These are phyloP conservation scores for Calonectria crousiana DNA, from an alignment of 2,329 filamentous ascomycete species.

Conservation along the genomic window DNA sequence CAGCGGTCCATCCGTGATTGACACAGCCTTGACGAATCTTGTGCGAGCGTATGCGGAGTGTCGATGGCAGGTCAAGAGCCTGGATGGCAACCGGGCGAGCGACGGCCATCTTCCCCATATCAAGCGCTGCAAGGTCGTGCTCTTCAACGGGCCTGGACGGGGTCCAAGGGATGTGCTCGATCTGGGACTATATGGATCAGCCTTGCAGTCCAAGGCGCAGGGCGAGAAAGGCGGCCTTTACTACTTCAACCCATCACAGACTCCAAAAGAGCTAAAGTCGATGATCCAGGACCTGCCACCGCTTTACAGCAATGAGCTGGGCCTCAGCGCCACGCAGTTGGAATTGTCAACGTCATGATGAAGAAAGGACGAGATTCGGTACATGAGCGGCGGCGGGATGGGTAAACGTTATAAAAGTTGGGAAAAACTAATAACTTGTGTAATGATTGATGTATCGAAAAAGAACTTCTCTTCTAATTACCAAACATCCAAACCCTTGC, in stretches of 20 bases:
- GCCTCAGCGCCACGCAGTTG: background rate
- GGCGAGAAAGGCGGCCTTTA: background rate
- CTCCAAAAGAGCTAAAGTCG: background rate
- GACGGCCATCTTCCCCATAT: background rate
- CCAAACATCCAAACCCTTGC: background rate
- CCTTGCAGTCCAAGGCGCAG: background rate
- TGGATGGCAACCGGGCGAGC: background rate
- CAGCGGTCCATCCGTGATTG: background rate
- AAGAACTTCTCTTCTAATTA: background rate
- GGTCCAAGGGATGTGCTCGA: background rate
- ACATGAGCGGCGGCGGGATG: background rate
- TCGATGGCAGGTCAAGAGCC: background rate
- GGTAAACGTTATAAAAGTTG: background rate
- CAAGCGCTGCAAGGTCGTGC: background rate
- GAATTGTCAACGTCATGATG: background rate
- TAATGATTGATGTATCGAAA: background rate
- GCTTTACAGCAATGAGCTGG: background rate
- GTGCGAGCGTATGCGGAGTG: background rate
- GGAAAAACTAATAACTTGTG: background rate
- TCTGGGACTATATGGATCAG: background rate
- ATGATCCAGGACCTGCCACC: conserved; percentile 1
- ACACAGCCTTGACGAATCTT: background rate
- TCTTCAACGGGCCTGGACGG: background rate
- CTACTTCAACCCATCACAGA: background rate
- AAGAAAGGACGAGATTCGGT: background rate